Conservation (phyloP, 176 grass and related monocot genomes). For the Carex cristatella region DNA sequence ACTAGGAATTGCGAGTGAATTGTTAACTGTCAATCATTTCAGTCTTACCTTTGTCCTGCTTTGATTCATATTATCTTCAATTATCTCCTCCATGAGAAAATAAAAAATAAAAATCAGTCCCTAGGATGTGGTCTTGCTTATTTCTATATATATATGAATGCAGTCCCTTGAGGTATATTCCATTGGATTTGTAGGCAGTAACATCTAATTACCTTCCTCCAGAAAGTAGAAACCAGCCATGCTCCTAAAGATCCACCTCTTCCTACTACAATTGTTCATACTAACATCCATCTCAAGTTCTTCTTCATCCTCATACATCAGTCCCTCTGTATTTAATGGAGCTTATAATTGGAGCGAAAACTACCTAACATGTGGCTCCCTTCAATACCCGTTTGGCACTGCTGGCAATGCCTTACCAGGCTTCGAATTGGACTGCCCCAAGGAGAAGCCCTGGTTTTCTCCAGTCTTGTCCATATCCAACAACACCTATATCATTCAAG, state of each 20-base stretch:
- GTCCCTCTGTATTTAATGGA: neutral
- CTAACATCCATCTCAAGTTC: neutral
- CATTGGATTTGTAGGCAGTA: neutral
- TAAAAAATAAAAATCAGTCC: no score
- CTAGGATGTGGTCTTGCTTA: no score
- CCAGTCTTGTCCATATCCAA: neutral
- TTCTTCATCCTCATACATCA: neutral
- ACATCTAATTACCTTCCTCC: neutral
- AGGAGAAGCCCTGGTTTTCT: neutral
- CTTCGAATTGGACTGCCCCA: neutral
- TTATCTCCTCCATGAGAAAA: no score
- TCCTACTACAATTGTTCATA: neutral
- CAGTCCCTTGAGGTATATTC: no score
- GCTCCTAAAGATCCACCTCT: neutral
- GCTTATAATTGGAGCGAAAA: rapidly evolving
- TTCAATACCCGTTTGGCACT: neutral
- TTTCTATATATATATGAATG: no score
- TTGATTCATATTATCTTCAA: no score
- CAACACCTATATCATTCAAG: neutral
- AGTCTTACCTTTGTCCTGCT: no score
- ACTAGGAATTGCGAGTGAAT: no score
- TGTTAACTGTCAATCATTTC: neutral
- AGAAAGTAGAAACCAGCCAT: neutral
- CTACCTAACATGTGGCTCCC: neutral
- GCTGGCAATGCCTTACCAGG: neutral